These are phyloP conservation scores for Astraeus odoratus DNA, from an alignment of 768 basidiomycete species.

Conservation along the genomic window DNA sequence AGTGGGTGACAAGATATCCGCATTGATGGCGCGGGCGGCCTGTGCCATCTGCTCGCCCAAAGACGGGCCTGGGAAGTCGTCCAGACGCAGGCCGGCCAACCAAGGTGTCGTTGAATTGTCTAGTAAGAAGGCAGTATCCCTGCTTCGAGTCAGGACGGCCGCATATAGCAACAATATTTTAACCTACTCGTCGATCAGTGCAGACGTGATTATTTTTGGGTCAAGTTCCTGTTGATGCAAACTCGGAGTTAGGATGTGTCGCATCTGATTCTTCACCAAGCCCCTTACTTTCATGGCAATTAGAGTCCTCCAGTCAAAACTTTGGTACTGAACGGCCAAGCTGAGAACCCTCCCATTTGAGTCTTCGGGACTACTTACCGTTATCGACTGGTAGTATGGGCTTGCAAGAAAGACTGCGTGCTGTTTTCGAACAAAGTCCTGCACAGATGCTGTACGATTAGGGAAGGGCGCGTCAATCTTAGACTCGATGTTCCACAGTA, in stretches of 20 bases:
- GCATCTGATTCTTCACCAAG: no score
- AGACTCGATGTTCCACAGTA: constrained; percentile 76
- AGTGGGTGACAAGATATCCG: constrained; percentile 59
- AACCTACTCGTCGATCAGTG: constrained; percentile 58
- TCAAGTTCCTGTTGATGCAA: constrained; percentile 41
- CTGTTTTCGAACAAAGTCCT: constrained; percentile 58
- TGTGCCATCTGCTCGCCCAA: constrained; percentile 54
- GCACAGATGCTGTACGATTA: constrained; percentile 44
- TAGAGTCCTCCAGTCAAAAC: constrained; percentile 77
- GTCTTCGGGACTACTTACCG: constrained; percentile 33
- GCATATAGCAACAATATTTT: neutral
- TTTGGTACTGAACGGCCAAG: constrained; percentile 52
- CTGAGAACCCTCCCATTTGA: neutral
- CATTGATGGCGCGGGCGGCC: constrained; percentile 59
- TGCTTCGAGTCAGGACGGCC: constrained; percentile 11
- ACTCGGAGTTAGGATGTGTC: neutral
- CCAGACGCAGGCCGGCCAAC: constrained; percentile 61
- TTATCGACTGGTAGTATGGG: constrained; percentile 57
- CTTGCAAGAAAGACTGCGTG: constrained; percentile 51
- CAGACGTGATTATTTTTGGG: constrained; percentile 49
- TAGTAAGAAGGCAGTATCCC: constrained; percentile 35
- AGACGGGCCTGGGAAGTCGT: constrained; percentile 56
- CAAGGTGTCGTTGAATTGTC: constrained; percentile 49
- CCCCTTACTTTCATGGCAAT: constrained; percentile 56
- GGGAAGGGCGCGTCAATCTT: constrained; percentile 56